Evolutionary conservation across 331 rosid genomes (phyloP).

Genomic region (Malus hybrid): DNA sequence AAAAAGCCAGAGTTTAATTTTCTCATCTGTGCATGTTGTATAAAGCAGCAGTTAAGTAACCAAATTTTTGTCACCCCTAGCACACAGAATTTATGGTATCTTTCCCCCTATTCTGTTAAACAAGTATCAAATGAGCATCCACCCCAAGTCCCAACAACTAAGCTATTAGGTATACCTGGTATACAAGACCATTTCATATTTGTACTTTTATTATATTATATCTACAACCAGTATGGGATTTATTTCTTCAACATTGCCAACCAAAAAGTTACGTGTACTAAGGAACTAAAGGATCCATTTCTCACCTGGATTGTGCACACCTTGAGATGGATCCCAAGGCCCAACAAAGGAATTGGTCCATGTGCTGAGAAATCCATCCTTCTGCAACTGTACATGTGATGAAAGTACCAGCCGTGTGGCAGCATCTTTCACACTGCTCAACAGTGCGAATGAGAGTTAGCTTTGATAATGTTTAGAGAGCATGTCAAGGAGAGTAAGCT

Average conservation of each 20-base stretch:
- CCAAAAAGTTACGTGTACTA: neutral
- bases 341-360: constrained; percentile 99
- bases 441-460: constrained; percentile 6
- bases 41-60: constrained; percentile 18
- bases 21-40: constrained; percentile 58
- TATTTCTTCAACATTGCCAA: neutral
- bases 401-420: constrained; percentile 76
- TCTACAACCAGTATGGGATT: neutral
- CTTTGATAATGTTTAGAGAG: constrained; percentile 7
- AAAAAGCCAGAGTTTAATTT: constrained; percentile 97
- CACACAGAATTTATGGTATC: neutral
- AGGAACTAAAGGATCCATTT: constrained; percentile 16
- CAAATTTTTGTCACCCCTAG: neutral
- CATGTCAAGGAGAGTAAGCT: constrained; percentile 5
- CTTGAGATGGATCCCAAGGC: constrained; percentile 99
- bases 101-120: neutral
- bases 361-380: constrained; percentile 76
- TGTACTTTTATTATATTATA: neutral
- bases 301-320: constrained; percentile 95
- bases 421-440: constrained; percentile 67
- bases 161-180: neutral
- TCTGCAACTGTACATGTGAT: constrained; percentile 86
- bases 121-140: neutral
- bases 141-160: neutral
- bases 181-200: neutral